phyloP scores from a whole-genome alignment of 2,329 filamentous ascomycete genomes.

The Hypoxylon sp. region DNA sequence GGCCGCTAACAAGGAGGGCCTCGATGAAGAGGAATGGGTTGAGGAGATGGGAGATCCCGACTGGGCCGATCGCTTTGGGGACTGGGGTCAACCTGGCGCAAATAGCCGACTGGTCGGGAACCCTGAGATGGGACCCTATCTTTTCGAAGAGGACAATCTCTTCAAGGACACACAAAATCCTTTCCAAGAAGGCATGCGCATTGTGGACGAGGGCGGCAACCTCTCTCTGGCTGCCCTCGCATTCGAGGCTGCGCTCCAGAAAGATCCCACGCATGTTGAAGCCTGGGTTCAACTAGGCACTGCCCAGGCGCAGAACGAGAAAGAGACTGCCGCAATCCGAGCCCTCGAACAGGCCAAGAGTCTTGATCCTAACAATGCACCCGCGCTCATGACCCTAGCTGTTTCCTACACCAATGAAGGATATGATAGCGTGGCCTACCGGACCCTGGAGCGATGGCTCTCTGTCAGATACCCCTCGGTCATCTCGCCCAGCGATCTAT shows the following conservation, averaged over 20 bases:
- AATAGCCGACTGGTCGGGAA: constrained; percentile 66
- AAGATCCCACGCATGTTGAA: constrained; percentile 86
- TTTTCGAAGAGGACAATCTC: constrained; percentile 94
- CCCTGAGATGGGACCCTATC: constrained; percentile 86
- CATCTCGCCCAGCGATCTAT: constrained; percentile 77
- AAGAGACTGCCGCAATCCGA: constrained; percentile 94
- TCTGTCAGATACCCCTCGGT: constrained; percentile 93
- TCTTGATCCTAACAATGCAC: constrained; percentile 85
- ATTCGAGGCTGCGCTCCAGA: constrained; percentile 95
- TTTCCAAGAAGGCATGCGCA: constrained; percentile 91
- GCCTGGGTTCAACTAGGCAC: constrained; percentile 94
- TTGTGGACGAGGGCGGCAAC: constrained; percentile 94
- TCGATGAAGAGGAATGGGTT: constrained; percentile 71
- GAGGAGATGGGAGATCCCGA: constrained; percentile 81
- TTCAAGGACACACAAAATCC: constrained; percentile 85
- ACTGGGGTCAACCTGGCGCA: constrained; percentile 68
- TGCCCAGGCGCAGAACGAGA: constrained; percentile 97
- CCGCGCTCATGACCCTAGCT: constrained; percentile 92
- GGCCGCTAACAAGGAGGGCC: constrained; percentile 73
- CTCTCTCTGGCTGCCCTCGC: constrained; percentile 92
- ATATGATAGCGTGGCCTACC: constrained; percentile 96
- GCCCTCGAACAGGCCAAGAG: constrained; percentile 92
- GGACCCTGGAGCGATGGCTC: constrained; percentile 95
- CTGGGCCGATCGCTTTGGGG: constrained; percentile 75
- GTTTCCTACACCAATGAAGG: constrained; percentile 99